Evolutionary conservation across 1,284 basidiomycete species (phyloP).

Genomic region (Rhodotorula mucilaginosa): DNA sequence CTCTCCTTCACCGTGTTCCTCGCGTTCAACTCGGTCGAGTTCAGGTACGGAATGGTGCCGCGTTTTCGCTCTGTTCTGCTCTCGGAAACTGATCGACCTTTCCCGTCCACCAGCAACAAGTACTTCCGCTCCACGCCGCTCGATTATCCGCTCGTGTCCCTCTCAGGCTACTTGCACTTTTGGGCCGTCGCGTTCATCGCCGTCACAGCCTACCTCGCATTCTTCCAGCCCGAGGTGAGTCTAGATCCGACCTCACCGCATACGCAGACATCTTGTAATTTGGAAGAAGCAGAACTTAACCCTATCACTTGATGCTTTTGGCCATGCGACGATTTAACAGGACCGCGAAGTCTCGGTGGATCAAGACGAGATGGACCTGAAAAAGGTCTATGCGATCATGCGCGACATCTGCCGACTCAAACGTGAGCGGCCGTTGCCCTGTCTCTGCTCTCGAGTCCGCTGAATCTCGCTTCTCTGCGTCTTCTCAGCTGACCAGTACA

Average conservation of each 20-base stretch:
- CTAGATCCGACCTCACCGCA: too few relatives aligned
- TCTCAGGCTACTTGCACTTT: constrained; percentile 81
- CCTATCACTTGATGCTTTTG: too few relatives aligned
- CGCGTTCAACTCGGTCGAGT: constrained; percentile 91
- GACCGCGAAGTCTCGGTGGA: constrained; percentile 65
- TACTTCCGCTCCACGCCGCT: constrained; percentile 61
- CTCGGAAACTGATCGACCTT: background rate
- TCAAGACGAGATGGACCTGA: constrained; percentile 80
- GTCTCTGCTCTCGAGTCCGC: background rate
- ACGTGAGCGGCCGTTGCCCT: constrained; percentile 56
- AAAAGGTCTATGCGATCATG: constrained; percentile 87
- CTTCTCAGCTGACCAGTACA: background rate
- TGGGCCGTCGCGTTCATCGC: constrained; percentile 76
- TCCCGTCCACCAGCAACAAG: constrained; percentile 56
- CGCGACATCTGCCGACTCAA: constrained; percentile 88
- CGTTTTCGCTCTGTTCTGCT: constrained; percentile 42
- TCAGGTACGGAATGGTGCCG: constrained; percentile 58
- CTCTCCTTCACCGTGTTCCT: constrained; percentile 96
- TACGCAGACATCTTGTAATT: too few relatives aligned
- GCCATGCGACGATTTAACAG: constrained; percentile 48
- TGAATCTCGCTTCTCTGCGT: background rate
- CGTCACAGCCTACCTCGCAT: constrained; percentile 81
- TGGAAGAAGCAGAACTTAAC: too few relatives aligned
- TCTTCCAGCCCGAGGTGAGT: constrained; percentile 81
- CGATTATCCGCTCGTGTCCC: constrained; percentile 76